These are phyloP conservation scores for Paramecium sonneborni DNA, from an alignment of 73 alveolate genomes.

Conservation along the genomic window DNA sequence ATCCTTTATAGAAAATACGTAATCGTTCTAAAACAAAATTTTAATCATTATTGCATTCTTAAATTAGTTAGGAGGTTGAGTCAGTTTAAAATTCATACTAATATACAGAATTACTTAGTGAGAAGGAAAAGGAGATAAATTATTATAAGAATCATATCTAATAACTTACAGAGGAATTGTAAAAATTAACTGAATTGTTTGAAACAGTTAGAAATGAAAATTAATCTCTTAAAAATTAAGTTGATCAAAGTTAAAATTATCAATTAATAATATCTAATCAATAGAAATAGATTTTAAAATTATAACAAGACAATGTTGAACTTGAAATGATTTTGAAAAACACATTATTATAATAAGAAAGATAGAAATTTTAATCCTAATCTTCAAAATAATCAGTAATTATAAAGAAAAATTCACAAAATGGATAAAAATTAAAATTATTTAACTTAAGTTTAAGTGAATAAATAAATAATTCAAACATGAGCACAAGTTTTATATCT, in stretches of 20 bases:
- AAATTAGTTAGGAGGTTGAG: constrained; percentile 5
- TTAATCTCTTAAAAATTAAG: background rate
- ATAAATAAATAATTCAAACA: background rate
- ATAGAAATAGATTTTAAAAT: background rate
- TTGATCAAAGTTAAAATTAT: background rate
- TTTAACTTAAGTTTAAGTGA: background rate
- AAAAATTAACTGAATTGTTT: constrained; percentile 1
- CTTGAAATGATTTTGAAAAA: background rate
- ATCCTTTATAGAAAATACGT: background rate
- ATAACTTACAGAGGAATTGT: background rate
- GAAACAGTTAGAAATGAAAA: constrained; percentile 33
- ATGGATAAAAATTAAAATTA: background rate
- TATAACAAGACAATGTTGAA: background rate
- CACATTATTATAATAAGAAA: background rate
- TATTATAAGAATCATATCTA: background rate
- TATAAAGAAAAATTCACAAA: background rate
- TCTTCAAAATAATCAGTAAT: background rate
- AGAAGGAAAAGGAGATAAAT: background rate
- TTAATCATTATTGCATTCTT: background rate
- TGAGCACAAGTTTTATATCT: background rate
- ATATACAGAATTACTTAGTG: background rate
- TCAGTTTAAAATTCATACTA: background rate
- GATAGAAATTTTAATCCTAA: background rate
- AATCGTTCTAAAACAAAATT: background rate
- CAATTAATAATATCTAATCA: background rate